Base-by-base conservation (phyloP, 495 filamentous ascomycete species). In the Friedmanniomyces endolithicus region DNA sequence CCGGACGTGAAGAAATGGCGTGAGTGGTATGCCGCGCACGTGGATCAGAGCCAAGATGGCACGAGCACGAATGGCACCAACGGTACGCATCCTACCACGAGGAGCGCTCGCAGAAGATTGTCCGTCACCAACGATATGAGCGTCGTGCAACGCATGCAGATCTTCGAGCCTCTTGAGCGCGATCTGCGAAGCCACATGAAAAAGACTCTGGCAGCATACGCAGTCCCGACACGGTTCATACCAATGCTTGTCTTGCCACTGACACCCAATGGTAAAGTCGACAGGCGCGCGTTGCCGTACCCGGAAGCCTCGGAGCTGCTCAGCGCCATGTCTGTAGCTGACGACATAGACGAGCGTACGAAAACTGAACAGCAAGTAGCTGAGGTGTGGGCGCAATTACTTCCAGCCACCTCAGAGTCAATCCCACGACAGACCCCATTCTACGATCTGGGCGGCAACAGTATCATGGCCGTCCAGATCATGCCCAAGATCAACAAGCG, bases 191-290 rank as follows among this genome's bases (percentile, higher is more conserved):
- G 87, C 27, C 78, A 85, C 56, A 70, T 97, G 40, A 84, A 83
- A 60, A 79, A 73, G 52, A 85, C 88, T 52, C 72, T 97, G 9
- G 85, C 92, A 9, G 63, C 72, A 1, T 90, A 97, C 62, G 86
- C 90, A 0, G 83, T 97, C 0, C 92, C 92, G 0, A 78, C 77
- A 0, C 75, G 90, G 33, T 78, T 89, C 56, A 86, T 98, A 27
- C 80, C 86, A 1, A 78, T 98, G 22, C 76, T 77, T 48, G 82
- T 83, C 39, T 77, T 96, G 50, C 90, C 90, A 0, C 73, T 97
- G 25, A 96, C 95, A 69, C 90, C 90, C 14, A 96, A 96, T 60
- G 90, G 89, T 56, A 97, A 95, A 72, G 81, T 94, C 44, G 92
- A 98, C 65, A 88, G 84, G 69, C 88, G 88, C 6, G 84, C 82